Conservation (phyloP, 139 green algal genomes). For the Spirogloea muscicola region DNA sequence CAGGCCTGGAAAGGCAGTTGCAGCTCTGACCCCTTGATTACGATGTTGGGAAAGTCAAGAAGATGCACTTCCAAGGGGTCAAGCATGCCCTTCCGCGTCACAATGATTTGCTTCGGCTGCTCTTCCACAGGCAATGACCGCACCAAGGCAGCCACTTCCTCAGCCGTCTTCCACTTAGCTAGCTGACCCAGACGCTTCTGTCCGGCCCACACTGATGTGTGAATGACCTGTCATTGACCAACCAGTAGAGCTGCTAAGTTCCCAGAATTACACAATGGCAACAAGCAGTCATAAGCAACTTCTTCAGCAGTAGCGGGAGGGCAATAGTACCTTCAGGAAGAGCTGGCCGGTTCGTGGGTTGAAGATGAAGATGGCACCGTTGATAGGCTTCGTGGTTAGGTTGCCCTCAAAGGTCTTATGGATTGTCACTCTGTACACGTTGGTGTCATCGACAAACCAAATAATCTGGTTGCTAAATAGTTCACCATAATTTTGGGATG, state of each 20-base stretch:
- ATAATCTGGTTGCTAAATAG: conserved; percentile 98
- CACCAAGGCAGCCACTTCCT: conserved; percentile 95
- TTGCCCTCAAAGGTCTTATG: conserved; percentile 99
- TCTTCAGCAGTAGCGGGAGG: no score
- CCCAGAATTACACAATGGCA: no score
- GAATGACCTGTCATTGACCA: no score
- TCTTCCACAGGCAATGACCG: conserved; percentile 95
- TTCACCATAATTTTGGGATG: conserved; percentile 96
- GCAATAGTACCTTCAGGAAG: conserved; percentile 98
- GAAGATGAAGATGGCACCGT: conserved; percentile 99
- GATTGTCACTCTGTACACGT: conserved; percentile 99
- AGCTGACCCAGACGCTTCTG: conserved; percentile 99
- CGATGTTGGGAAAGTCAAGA: conserved; percentile 99
- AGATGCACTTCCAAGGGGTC: conserved; percentile 98
- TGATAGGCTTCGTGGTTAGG: conserved; percentile 97
- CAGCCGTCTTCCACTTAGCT: conserved; percentile 99
- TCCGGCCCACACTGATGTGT: conserved; percentile 96
- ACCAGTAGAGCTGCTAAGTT: no score
- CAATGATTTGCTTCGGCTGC: conserved; percentile 99
- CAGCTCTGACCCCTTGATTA: conserved; percentile 98
- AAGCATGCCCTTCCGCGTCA: conserved; percentile 97
- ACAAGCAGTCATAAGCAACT: no score
- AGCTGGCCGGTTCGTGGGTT: conserved; percentile 97
- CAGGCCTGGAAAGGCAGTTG: conserved; percentile 99
- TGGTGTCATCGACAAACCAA: conserved; percentile 99